Base-by-base conservation (phyloP, 2,329 filamentous ascomycete species). In the Lecanicillium sp. region DNA sequence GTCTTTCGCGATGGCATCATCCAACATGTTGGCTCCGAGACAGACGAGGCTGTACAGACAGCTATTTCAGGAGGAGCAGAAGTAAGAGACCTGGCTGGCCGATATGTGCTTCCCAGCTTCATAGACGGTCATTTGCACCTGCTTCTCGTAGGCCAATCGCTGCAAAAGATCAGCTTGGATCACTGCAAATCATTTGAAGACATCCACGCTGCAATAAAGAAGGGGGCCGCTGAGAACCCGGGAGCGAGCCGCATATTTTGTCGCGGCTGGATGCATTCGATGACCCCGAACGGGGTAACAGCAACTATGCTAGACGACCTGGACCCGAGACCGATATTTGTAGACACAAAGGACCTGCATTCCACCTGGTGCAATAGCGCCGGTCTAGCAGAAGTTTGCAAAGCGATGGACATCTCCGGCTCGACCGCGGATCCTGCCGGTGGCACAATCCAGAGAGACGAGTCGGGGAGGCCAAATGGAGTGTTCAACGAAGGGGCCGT, bases 101-200 rank as follows among this genome's bases (percentile, higher is more conserved):
- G 50, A 16, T 62, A 60, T 2, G 56, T 77, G 3, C 57, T 77
- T 2, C 73, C 73, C 0, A 66, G 72, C 12, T 77, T 78, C 55
- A 67, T 77, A 29, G 73, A 78, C 42, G 71, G 70, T 5, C 73
- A 78, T 43, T 64, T 75, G 54, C 73, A 78, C 48, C 60, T 78
- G 9, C 59, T 77, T 0, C 58, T 72, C 9, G 59, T 75, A 1
- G 73, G 73, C 2, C 70, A 75, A 44, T 67, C 70, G 0, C 59
- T 77, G 14, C 63, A 59, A 19, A 75, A 75, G 49, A 58, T 73
- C 15, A 57, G 60, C 16, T 55, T 78, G 2, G 64, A 68, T 15
- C 55, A 59, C 13, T 75, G 72, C 51, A 63, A 62, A 44, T 61
- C 56, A 33, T 50, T 75, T 2, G 60, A 60, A 1, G 72, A 76